Percentiles rank a stretch among this genome's conserved stretches.
Conservation (phyloP, 2,329 filamentous ascomycete genomes). For the Apiospora marii region DNA sequence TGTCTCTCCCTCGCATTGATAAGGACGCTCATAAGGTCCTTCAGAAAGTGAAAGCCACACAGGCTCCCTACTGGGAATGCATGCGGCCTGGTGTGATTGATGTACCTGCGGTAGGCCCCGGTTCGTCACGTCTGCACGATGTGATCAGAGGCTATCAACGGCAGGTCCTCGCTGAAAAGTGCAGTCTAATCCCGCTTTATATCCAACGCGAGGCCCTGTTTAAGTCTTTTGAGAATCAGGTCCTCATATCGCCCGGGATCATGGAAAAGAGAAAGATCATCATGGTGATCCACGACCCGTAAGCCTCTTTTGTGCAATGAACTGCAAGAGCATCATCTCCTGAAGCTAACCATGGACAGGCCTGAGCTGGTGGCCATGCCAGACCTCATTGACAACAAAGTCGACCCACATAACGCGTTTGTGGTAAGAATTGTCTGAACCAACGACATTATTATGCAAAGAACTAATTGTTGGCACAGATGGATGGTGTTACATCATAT, state of each 20-base stretch:
- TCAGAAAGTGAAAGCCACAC: constrained; percentile 65
- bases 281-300: constrained; percentile 91
- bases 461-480: constrained; percentile 58
- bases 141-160: constrained; percentile 81
- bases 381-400: constrained; percentile 72
- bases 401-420: constrained; percentile 88
- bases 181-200: constrained; percentile 81
- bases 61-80: constrained; percentile 84
- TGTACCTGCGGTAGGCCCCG: constrained; percentile 59
- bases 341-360: constrained; percentile 46
- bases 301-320: constrained; percentile 46
- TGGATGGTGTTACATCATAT: constrained; percentile 82
- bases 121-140: constrained; percentile 75
- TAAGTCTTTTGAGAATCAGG: constrained; percentile 84
- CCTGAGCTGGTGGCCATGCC: constrained; percentile 74
- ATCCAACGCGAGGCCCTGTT: constrained; percentile 78
- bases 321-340: not conserved
- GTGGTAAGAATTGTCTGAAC: constrained; percentile 67
- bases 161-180: constrained; percentile 72
- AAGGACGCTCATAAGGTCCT: constrained; percentile 64
- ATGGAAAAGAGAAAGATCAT: constrained; percentile 73
- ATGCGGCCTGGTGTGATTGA: constrained; percentile 75
- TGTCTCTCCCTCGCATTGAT: constrained; percentile 64
- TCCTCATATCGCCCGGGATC: constrained; percentile 80
- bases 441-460: not conserved